Percentiles rank a stretch among this genome's conserved stretches.
Conservation (phyloP, 1,284 basidiomycete species). For the Boletus albobrunnescens region DNA sequence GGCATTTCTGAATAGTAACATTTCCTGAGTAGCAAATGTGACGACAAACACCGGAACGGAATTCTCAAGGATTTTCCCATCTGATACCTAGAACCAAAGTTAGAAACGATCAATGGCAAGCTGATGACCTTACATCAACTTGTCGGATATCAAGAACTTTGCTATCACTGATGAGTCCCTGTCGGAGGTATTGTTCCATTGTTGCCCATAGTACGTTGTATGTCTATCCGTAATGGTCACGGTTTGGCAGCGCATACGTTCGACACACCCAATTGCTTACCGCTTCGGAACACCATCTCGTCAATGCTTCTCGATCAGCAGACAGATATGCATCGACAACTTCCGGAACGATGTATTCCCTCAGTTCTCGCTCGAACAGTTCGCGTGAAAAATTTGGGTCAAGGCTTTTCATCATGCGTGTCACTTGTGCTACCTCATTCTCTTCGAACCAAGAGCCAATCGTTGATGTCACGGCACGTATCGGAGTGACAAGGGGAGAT, state of each 20-base stretch:
- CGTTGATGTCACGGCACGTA: slow-evolving; percentile 82
- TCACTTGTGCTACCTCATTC: slow-evolving; percentile 95
- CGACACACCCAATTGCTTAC: slow-evolving; percentile 46
- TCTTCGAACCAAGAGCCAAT: slow-evolving; percentile 93
- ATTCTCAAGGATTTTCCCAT: slow-evolving; percentile 87
- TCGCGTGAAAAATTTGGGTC: slow-evolving; percentile 89
- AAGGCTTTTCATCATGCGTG: slow-evolving; percentile 79
- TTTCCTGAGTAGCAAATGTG: slow-evolving; percentile 91
- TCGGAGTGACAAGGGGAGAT: slow-evolving; percentile 78
- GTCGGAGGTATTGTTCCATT: slow-evolving; percentile 89
- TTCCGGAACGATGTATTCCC: slow-evolving; percentile 98
- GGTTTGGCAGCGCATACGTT: background rate
- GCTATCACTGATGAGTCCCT: slow-evolving; percentile 86
- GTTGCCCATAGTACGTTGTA: slow-evolving; percentile 98
- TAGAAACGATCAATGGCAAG: background rate
- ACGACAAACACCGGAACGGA: slow-evolving; percentile 91
- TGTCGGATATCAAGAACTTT: slow-evolving; percentile 92
- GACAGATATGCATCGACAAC: slow-evolving; percentile 94
- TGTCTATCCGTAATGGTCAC: slow-evolving; percentile 50
- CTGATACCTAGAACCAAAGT: slow-evolving; percentile 50
- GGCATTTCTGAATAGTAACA: slow-evolving; percentile 87
- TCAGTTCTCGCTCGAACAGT: slow-evolving; percentile 82
- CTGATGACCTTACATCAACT: slow-evolving; percentile 75
- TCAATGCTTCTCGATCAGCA: slow-evolving; percentile 82
- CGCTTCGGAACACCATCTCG: slow-evolving; percentile 94